Base-by-base conservation (phyloP, 768 basidiomycete species). In the Agaricus subrufescens region DNA sequence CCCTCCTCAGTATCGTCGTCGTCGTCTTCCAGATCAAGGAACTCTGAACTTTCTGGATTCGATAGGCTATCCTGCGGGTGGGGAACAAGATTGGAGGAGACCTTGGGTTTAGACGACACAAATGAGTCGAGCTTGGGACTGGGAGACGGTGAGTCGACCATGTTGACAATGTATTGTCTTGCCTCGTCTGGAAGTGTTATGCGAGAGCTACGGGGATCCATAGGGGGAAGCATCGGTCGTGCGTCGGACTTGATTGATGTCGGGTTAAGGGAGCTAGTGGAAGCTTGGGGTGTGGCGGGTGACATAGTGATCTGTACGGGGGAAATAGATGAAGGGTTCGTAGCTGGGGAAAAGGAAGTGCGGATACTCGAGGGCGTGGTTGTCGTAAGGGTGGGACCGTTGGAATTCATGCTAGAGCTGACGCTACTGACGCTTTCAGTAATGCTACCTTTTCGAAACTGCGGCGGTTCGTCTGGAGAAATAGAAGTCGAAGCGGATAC, bases 131-230 rank as follows among this genome's bases (percentile, higher is more conserved):
- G 67, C 44, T 69, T 68, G 5, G 86, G 83, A 63, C 82, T 86
- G 27, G 80, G 70, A 7, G 72, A 65, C 2, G 88, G 85, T 4
- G 83, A 85, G 54, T 89, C 87, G 38, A 70, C 70, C 79, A 88
- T 84, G 61, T 78, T 82, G 38, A 82, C 76, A 54, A 89, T 85
- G 63, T 89, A 91, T 47, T 80, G 83, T 60, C 76, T 82, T 14
- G 89, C 86, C 66, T 92, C 91, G 53, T 91, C 88, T 1, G 90
- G 87, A 38, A 91, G 75, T 34, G 85, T 82, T 49, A 86, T 80
- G 25, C 80, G 78, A 8, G 87, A 90, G 50, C 86, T 50, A 45
- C 48, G 52, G 61, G 60, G 31, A 50, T 54, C 55, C 9, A 46
- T 10, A 7, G 34, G 7, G 37, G 52, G 57, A 48, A 59, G 31